Evolutionary conservation across 73 alveolate genomes (phyloP), one percentile per base, ranked within the genome.

Genomic region (Paramecium caudatum): DNA sequence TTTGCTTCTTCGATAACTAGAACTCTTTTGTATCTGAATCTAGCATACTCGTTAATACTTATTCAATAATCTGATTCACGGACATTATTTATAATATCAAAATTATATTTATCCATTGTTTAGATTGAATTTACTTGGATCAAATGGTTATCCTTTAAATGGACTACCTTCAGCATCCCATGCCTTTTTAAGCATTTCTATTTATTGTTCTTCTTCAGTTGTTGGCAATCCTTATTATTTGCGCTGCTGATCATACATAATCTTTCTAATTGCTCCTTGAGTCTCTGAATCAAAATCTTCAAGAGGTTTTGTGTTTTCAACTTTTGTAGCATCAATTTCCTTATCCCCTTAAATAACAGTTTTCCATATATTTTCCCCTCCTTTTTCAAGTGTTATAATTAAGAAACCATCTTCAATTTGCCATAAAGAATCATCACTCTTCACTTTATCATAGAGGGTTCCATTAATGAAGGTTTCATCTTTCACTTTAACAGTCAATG

Each of bases 241-340:
- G 84, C 99, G 96, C 90, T 97, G 95, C 91, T 98, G 95, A 70
- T 98, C 99, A 91, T 98, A 98, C 74, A 98, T 93, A 2, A 97
- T 97, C 91, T 95, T 97, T 90, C 97, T 92, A 32, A 98, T 85
- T 48, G 98, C 99, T 7, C 98, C 99, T 90, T 98, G 97, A 5
- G 99, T 98, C 84, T 98, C 99, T 50, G 96, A 90, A 92, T 98
- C 99, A 93, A 97, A 98, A 85, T 96, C 98, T 27, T 97, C 99
- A 4, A 98, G 90, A 69, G 97, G 96, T 94, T 97, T 98, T 47
- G 98, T 90, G 62, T 98, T 98, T 91, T 98, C 99, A 15, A 98
- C 99, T 8, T 98, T 97, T 74, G 98, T 98, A 2, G 99, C 96
- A 95, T 98, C 99, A 23, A 98, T 98, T 94, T 98, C 99, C 91